Percentiles rank a stretch among this genome's conserved stretches.
phyloP scores from a whole-genome alignment of 2,329 filamentous ascomycete genomes.

The Exophiala calicioides region DNA sequence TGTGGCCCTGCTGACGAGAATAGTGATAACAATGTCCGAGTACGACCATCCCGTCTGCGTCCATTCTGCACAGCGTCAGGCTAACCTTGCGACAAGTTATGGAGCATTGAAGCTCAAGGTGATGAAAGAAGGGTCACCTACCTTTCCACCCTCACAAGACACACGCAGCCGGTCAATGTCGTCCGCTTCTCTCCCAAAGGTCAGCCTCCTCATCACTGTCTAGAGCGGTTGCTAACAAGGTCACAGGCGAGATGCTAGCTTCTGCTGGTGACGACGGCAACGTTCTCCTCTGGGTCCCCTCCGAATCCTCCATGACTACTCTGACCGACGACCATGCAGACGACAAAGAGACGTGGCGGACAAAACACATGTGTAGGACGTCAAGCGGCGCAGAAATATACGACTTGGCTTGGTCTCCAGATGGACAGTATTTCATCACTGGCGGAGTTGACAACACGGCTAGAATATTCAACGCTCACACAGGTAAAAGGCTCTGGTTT shows the following conservation, averaged over 20 bases:
- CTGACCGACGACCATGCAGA: slow-evolving; percentile 85
- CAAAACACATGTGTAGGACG: slow-evolving; percentile 96
- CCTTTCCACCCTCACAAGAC: slow-evolving; percentile 85
- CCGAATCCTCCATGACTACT: slow-evolving; percentile 65
- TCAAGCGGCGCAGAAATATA: slow-evolving; percentile 89
- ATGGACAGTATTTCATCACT: slow-evolving; percentile 92
- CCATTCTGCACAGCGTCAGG: slow-evolving; percentile 25
- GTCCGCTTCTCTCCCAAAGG: slow-evolving; percentile 94
- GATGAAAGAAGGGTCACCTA: slow-evolving; percentile 90
- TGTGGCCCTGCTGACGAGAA: slow-evolving; percentile 14
- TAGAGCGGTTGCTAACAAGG: slow-evolving; percentile 36
- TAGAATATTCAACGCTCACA: slow-evolving; percentile 91
- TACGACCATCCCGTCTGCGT: slow-evolving; percentile 49
- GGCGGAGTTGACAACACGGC: slow-evolving; percentile 99
- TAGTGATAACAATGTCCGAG: slow-evolving; percentile 87
- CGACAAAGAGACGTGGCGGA: slow-evolving; percentile 94
- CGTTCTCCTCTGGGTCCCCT: slow-evolving; percentile 91
- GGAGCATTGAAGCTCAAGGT: slow-evolving; percentile 82
- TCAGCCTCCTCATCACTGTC: no score
- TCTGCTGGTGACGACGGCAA: slow-evolving; percentile 98
- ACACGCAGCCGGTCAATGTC: slow-evolving; percentile 97
- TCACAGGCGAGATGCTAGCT: slow-evolving; percentile 81
- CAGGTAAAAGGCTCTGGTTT: slow-evolving; percentile 60
- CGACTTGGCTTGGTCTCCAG: slow-evolving; percentile 98
- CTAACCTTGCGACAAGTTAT: slow-evolving; percentile 64